These are phyloP conservation scores for Dendrostoma leiphaemia DNA, from an alignment of 2,329 filamentous ascomycete species.

Conservation along the genomic window DNA sequence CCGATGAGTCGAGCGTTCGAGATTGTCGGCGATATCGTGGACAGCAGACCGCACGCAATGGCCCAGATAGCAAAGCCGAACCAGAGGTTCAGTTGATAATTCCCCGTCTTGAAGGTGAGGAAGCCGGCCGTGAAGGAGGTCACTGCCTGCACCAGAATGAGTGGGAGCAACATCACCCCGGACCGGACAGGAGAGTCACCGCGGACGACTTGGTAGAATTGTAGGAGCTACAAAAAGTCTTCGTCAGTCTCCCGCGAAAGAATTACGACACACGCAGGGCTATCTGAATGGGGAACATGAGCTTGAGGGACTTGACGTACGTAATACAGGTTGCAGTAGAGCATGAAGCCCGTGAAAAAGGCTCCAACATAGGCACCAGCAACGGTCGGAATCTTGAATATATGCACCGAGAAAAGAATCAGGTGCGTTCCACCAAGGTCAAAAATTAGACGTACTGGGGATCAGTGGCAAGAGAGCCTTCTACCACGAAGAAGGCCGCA, in stretches of 20 bases:
- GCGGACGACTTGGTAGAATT: conserved; percentile 21
- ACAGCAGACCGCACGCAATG: conserved; percentile 13
- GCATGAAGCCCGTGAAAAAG: conserved; percentile 20
- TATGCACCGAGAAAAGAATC: conserved; percentile 12
- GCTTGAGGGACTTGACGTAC: background rate
- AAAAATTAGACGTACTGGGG: background rate
- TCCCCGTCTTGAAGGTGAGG: conserved; percentile 15
- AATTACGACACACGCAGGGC: too few species aligned
- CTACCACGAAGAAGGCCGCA: conserved; percentile 14
- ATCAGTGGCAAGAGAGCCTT: conserved; percentile 3
- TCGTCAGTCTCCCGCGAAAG: background rate
- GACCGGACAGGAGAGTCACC: conserved; percentile 17
- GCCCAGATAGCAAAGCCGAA: conserved; percentile 17
- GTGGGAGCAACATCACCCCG: conserved; percentile 16
- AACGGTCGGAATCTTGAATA: conserved; percentile 15
- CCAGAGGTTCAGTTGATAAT: conserved; percentile 12
- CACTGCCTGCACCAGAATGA: conserved; percentile 17
- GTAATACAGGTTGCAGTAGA: conserved; percentile 19
- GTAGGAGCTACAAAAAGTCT: conserved; percentile 7
- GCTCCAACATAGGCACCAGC: conserved; percentile 5
- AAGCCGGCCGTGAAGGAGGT: conserved; percentile 13
- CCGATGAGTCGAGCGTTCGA: conserved; percentile 11
- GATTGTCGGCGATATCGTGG: conserved; percentile 5
- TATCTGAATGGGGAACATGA: background rate
- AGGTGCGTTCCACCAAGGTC: too few species aligned